A percentile compares a stretch with the other conserved stretches of the same genome.
phyloP scores from a whole-genome alignment of 1,284 basidiomycete species.

The Afroboletus lepidellus region DNA sequence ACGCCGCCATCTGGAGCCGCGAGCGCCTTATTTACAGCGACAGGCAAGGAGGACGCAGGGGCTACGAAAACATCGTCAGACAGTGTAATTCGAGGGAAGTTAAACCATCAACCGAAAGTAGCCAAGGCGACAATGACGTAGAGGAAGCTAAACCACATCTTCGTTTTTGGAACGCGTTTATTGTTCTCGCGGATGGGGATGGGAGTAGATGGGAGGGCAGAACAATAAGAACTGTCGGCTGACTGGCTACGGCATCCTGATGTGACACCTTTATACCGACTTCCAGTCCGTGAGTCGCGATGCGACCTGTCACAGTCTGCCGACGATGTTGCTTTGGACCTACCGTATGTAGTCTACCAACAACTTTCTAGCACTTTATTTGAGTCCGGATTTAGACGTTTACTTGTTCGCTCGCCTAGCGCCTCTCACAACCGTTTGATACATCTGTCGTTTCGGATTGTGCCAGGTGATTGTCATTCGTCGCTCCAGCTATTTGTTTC shows the following conservation, averaged over 20 bases:
- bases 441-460: background rate
- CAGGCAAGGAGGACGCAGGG: conserved; percentile 28
- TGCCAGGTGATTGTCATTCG: too few relatives aligned
- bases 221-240: conserved; percentile 34
- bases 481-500: too few relatives aligned
- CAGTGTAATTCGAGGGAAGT: background rate
- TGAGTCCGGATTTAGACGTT: conserved; percentile 29
- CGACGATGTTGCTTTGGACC: conserved; percentile 20
- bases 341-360: conserved; percentile 25
- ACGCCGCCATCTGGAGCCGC: conserved; percentile 1
- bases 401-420: conserved; percentile 22
- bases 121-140: conserved; percentile 30
- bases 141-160: conserved; percentile 26
- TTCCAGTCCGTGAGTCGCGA: background rate
- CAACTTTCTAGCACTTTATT: conserved; percentile 23
- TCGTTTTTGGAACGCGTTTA: conserved; percentile 25
- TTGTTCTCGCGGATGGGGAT: conserved; percentile 23
- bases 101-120: conserved; percentile 21
- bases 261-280: conserved; percentile 28
- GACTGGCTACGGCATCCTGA: conserved; percentile 13
- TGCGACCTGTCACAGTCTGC: background rate
- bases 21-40: conserved; percentile 9
- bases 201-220: conserved; percentile 8
- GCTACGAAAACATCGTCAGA: conserved; percentile 12
- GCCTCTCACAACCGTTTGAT: background rate